Base-by-base conservation (phyloP, 2,329 filamentous ascomycete genomes). In the Botryotinia calthae region DNA sequence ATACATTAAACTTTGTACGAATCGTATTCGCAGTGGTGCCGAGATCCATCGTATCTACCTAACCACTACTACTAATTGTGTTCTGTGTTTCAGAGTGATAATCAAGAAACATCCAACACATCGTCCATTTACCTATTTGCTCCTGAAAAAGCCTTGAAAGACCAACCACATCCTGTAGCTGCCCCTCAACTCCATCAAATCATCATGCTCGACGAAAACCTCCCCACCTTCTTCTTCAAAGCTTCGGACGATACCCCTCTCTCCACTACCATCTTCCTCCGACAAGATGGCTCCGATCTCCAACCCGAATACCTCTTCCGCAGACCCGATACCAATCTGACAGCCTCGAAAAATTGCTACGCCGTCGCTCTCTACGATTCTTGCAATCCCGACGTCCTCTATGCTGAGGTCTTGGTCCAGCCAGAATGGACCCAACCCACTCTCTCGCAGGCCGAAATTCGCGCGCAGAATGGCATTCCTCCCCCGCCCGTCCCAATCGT, bases 191-290 rank as follows among this genome's bases (percentile, higher is more conserved):
- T 56, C 2, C 37, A 46, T 72, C 70, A 46, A 18, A 61, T 31
- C 70, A 77, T 67, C 34, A 97, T 97, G 94, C 88, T 97, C 79
- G 94, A 97, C 89, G 93, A 97, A 82, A 97, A 95, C 82, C 89
- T 98, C n/a, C 95, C 95, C 72, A 94, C 87, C 62, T 90, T 89
- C 79, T 86, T 84, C 77, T 86, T 87, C 80, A 86, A 84, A 75
- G 76, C 78, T 73, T 82, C 84, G 31, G 82, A 86, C 73, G 85
- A 88, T 72, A 86, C 86, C 78, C 84, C 87, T 9, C 83, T 85
- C 74, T 84, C 86, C 80, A 91, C 83, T 77, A 85, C 86, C 68
- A 84, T 87, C 75, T 86, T 85, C 78, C 84, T 87, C 73, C 87
- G 87, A 51, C 87, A 97, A 78, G 89, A 94, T 82, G 95, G 94